Conservation (phyloP, 2,329 filamentous ascomycete species). For the Tolypocladium cylindrosporum region DNA sequence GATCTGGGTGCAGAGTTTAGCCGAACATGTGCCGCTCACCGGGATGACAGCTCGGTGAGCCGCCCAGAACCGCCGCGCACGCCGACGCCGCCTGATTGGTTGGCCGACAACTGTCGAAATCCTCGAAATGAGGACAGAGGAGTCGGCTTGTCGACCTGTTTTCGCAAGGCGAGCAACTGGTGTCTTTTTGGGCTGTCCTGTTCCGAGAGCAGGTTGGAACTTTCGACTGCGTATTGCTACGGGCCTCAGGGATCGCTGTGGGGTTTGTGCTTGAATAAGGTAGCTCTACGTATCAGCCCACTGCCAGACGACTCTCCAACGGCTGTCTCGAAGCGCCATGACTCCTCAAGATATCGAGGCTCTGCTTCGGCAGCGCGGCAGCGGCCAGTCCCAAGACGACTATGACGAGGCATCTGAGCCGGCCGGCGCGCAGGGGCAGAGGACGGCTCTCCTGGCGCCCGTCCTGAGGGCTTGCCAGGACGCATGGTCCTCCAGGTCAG, state of each 20-base stretch:
- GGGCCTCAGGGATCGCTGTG: background rate
- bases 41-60: background rate
- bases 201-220: background rate
- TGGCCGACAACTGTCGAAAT: background rate
- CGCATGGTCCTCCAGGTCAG: constrained; percentile 28
- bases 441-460: constrained; percentile 22
- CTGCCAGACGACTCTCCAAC: background rate
- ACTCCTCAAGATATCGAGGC: constrained; percentile 26
- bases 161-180: background rate
- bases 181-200: background rate
- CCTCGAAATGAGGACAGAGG: background rate
- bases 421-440: constrained; percentile 10
- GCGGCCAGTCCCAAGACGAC: constrained; percentile 13
- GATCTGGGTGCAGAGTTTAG: constrained; percentile 6
- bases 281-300: background rate
- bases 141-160: background rate
- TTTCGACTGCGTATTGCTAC: background rate
- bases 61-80: background rate
- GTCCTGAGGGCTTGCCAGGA: constrained; percentile 29
- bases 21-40: constrained; percentile 16
- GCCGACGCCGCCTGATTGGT: background rate
- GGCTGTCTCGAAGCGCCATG: constrained; percentile 10
- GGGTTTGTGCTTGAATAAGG: background rate
- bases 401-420: constrained; percentile 16
- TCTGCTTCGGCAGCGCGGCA: constrained; percentile 24